Evolutionary conservation across 441 rosid genomes (phyloP).

Genomic region (Gossypium davidsonii): DNA sequence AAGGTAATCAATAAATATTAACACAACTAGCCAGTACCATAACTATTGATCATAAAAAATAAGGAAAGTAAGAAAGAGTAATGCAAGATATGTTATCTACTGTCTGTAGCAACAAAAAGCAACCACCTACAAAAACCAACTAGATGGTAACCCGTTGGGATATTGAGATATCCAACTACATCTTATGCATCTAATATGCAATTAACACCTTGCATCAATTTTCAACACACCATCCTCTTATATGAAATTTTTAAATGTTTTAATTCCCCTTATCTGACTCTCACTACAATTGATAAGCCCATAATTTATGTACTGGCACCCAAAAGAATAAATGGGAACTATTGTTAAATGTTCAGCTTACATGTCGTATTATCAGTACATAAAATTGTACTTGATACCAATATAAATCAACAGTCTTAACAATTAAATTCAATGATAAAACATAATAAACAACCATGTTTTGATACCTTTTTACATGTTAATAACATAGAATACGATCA

Average conservation of each 20-base stretch:
- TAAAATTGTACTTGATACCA: too few relatives aligned
- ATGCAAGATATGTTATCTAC: slow-evolving; percentile 33
- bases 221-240: background rate
- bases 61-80: background rate
- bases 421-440: too few relatives aligned
- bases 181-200: background rate
- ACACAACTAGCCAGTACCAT: background rate
- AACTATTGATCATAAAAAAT: background rate
- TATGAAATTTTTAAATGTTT: background rate
- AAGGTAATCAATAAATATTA: background rate
- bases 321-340: too few relatives aligned
- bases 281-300: background rate
- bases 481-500: too few relatives aligned
- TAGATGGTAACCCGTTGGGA: slow-evolving; percentile 71
- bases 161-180: slow-evolving; percentile 30
- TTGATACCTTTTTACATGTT: too few relatives aligned
- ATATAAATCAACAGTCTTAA: too few relatives aligned
- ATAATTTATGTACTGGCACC: background rate
- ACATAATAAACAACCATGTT: too few relatives aligned
- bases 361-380: too few relatives aligned
- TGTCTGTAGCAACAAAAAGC: slow-evolving; percentile 13
- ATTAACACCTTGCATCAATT: background rate
- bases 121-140: slow-evolving; percentile 49
- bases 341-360: too few relatives aligned
- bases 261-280: background rate